Conservation (phyloP, 352 stramenopile species). For the Pythium coloratum region DNA sequence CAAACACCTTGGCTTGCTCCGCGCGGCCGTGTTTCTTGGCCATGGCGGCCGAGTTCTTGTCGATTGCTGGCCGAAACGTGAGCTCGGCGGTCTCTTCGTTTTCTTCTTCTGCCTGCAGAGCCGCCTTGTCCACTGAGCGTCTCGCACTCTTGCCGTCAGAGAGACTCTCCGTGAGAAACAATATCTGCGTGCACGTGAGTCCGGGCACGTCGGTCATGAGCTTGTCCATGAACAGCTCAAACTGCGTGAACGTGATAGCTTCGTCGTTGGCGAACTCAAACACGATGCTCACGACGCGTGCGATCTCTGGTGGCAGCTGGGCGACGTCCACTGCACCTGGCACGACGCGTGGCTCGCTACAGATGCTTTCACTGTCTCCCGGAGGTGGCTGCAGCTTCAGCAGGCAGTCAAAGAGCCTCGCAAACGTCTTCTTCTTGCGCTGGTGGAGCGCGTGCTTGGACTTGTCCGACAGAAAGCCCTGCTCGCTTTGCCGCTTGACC, state of each 20-base stretch:
- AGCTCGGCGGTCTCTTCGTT: slow-evolving; percentile 44
- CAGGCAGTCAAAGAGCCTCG: slow-evolving; percentile 48
- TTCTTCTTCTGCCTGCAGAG: slow-evolving; percentile 10
- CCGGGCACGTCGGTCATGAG: slow-evolving; percentile 59
- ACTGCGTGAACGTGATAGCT: slow-evolving; percentile 42
- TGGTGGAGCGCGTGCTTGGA: slow-evolving; percentile 54
- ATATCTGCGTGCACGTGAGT: slow-evolving; percentile 70
- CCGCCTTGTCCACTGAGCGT: slow-evolving; percentile 20
- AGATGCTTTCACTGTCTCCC: not conserved
- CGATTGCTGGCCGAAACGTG: slow-evolving; percentile 69
- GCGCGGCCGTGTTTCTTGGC: slow-evolving; percentile 61
- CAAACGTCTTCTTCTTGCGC: slow-evolving; percentile 63
- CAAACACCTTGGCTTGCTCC: slow-evolving; percentile 61
- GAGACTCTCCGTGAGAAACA: slow-evolving; percentile 63
- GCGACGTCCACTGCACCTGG: slow-evolving; percentile 41
- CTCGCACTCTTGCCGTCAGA: slow-evolving; percentile 39
- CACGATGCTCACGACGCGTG: slow-evolving; percentile 53
- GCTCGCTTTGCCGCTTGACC: slow-evolving; percentile 43
- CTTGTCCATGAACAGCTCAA: slow-evolving; percentile 60
- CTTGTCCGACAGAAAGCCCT: slow-evolving; percentile 58
- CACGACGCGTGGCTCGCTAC: slow-evolving; percentile 23
- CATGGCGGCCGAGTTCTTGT: slow-evolving; percentile 67
- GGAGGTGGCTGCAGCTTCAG: not conserved
- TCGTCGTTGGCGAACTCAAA: slow-evolving; percentile 61
- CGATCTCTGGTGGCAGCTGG: slow-evolving; percentile 54